Evolutionary conservation across 2,329 filamentous ascomycete species (phyloP).

Genomic region (Elsinoe fawcettii): DNA sequence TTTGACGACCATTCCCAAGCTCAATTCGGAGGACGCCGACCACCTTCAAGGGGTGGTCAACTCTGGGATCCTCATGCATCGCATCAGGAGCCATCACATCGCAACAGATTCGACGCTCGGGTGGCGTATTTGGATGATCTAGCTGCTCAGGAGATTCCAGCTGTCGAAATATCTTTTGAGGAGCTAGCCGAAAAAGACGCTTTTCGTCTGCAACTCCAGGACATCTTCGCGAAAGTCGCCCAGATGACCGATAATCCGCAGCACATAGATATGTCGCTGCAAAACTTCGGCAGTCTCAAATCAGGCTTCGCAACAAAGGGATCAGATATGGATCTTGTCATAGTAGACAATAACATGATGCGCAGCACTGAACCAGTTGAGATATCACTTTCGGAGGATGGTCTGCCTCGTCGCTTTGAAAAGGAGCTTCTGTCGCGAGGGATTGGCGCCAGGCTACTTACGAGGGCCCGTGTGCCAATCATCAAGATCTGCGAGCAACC

Average conservation of each 20-base stretch:
- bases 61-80: constrained; percentile 7
- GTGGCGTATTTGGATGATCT: constrained; percentile 37
- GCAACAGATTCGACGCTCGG: constrained; percentile 28
- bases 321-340: constrained; percentile 85
- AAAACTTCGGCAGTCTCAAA: constrained; percentile 72
- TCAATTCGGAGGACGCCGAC: not conserved
- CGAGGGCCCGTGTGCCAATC: constrained; percentile 74
- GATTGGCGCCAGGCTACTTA: constrained; percentile 68
- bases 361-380: constrained; percentile 20
- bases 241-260: constrained; percentile 43
- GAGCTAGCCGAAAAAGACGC: constrained; percentile 65
- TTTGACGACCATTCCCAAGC: not conserved
- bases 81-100: constrained; percentile 14
- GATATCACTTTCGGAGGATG: constrained; percentile 40
- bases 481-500: constrained; percentile 77
- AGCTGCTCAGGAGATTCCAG: constrained; percentile 43
- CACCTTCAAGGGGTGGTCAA: not conserved
- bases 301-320: constrained; percentile 80
- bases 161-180: constrained; percentile 52
- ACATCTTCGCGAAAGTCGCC: constrained; percentile 55
- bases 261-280: constrained; percentile 51
- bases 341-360: constrained; percentile 43
- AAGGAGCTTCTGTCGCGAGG: constrained; percentile 64
- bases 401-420: constrained; percentile 66
- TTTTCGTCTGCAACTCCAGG: constrained; percentile 59